Evolutionary conservation across 768 basidiomycete species (phyloP).

Genomic region (Dendrothele bispora): DNA sequence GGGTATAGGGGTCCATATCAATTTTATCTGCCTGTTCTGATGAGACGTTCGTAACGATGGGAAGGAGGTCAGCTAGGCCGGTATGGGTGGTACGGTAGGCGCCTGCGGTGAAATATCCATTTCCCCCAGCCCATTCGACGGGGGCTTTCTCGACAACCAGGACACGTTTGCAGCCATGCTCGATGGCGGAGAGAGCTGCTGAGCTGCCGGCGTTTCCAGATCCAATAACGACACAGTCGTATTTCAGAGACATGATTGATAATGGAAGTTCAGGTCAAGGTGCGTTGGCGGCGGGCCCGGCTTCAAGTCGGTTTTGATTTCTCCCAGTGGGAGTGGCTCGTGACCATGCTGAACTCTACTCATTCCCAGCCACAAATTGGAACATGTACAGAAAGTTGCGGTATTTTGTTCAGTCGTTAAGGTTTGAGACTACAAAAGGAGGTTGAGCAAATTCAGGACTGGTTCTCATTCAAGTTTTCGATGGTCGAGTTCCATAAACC

Average conservation of each 20-base stretch:
- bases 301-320: too few species aligned
- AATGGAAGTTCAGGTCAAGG: not conserved
- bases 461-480: too few species aligned
- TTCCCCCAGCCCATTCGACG: slow-evolving; percentile 63
- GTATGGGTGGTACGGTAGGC: slow-evolving; percentile 63
- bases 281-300: too few species aligned
- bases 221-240: slow-evolving; percentile 64
- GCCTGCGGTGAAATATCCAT: slow-evolving; percentile 73
- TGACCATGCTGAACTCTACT: too few species aligned
- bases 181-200: slow-evolving; percentile 59
- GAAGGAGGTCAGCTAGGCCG: slow-evolving; percentile 60
- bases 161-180: slow-evolving; percentile 57
- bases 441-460: too few species aligned
- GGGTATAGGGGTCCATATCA: slow-evolving; percentile 60
- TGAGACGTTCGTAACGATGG: slow-evolving; percentile 49
- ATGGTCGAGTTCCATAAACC: too few species aligned
- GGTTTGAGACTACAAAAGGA: too few species aligned
- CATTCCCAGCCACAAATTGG: too few species aligned
- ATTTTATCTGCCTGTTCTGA: slow-evolving; percentile 42
- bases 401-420: too few species aligned
- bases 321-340: too few species aligned
- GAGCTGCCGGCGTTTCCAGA: slow-evolving; percentile 69
- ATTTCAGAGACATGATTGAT: slow-evolving; percentile 13
- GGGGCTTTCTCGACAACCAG: slow-evolving; percentile 69
- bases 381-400: too few species aligned